A percentile compares a stretch with the other conserved stretches of the same genome.
Evolutionary conservation across 1,284 basidiomycete species (phyloP).

Genomic region (Sanguinoderma infundibulare): DNA sequence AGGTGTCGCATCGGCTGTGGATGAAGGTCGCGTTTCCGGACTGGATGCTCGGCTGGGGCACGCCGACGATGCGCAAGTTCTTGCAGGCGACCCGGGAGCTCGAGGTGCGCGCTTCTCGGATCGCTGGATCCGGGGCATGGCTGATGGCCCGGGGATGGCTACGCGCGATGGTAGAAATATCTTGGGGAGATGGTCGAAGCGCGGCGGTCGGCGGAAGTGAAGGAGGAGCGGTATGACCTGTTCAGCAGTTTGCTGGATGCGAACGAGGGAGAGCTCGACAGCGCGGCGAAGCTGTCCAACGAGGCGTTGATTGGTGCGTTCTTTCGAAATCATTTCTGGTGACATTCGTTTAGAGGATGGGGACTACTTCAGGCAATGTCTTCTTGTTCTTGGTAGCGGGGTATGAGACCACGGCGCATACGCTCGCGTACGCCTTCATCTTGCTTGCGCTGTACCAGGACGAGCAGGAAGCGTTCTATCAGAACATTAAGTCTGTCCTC

Average conservation of each 20-base stretch:
- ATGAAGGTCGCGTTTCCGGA: conserved; percentile 49
- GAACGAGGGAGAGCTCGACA: conserved; percentile 41
- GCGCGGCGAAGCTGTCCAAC: conserved; percentile 44
- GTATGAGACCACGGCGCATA: conserved; percentile 62
- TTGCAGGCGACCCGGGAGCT: conserved; percentile 52
- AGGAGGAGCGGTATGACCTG: conserved; percentile 53
- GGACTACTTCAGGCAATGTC: conserved; percentile 51
- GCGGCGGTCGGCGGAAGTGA: conserved; percentile 42
- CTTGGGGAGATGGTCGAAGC: conserved; percentile 60
- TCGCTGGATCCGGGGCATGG: not conserved
- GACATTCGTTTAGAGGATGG: not conserved
- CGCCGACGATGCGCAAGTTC: conserved; percentile 41
- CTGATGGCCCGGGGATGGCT: not conserved
- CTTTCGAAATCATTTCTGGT: not conserved
- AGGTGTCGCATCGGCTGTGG: conserved; percentile 48
- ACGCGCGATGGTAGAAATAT: conserved; percentile 42
- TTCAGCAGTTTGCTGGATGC: conserved; percentile 59
- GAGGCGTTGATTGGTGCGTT: conserved; percentile 53
- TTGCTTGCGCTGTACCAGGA: conserved; percentile 59
- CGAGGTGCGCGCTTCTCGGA: conserved; percentile 37
- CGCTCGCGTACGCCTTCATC: conserved; percentile 61
- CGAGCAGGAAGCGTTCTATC: conserved; percentile 61
- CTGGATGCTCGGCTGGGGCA: conserved; percentile 44
- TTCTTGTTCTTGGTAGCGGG: conserved; percentile 52
- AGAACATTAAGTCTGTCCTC: conserved; percentile 39